phyloP scores from a whole-genome alignment of 2,329 filamentous ascomycete species.

The Didymosphaeria variabile region DNA sequence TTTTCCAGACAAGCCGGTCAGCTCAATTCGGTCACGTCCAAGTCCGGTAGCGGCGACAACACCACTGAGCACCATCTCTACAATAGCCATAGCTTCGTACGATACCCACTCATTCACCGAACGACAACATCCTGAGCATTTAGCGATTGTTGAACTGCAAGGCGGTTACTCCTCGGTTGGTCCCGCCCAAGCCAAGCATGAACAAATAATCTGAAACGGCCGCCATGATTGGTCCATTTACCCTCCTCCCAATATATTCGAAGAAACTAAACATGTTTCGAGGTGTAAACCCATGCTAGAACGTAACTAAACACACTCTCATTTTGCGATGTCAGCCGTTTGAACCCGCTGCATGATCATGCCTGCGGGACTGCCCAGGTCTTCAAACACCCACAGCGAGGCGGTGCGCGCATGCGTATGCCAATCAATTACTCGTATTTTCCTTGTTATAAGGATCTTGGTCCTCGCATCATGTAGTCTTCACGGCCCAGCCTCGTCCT shows the following conservation, averaged over 20 bases:
- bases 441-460: slow-evolving; percentile 18
- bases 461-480: slow-evolving; percentile 5
- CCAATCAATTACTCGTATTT: slow-evolving; percentile 24
- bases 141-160: background rate
- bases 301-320: background rate
- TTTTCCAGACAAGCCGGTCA: background rate
- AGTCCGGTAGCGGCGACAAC: background rate
- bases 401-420: slow-evolving; percentile 19
- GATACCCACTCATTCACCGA: background rate
- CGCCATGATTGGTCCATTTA: slow-evolving; percentile 13
- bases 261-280: slow-evolving; percentile 44
- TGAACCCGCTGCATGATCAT: slow-evolving; percentile 29
- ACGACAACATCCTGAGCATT: background rate
- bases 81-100: background rate
- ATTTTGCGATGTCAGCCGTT: background rate
- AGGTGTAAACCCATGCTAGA: slow-evolving; percentile 11
- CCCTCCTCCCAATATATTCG: slow-evolving; percentile 12
- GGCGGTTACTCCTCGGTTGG: background rate
- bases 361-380: slow-evolving; percentile 25
- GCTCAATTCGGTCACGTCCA: background rate
- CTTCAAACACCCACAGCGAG: slow-evolving; percentile 28
- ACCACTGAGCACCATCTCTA: background rate
- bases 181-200: slow-evolving; percentile 15
- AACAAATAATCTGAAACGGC: slow-evolving; percentile 19
- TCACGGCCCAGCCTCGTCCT: slow-evolving; percentile 23